Evolutionary conservation across 768 basidiomycete species (phyloP), one percentile per base, ranked within the genome.

Genomic region (Kwoniella sp.): DNA sequence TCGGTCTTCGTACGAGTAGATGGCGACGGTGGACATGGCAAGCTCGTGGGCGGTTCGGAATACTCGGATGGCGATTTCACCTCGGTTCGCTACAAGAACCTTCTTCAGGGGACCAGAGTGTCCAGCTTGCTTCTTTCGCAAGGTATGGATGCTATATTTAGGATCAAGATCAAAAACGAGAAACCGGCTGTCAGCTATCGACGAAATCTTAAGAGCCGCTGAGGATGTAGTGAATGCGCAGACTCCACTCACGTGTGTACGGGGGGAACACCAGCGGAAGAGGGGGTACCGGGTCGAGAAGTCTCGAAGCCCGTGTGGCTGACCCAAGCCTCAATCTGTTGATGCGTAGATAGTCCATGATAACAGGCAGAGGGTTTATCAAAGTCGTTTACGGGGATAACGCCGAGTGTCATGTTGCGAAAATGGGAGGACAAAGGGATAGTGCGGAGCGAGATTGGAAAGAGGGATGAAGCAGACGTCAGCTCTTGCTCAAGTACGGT

Each of bases 11-110:
- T 84, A 90, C 10, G 95, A 98, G 83, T 91, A 98, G 83, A 99
- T 97, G 37, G 96, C 96, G 60, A 98, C 96, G 52, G 94, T 96
- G 80, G 94, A 92, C 94, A 98, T 96, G 10, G 94, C 96, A 64
- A 99, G 85, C 78, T 99, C 96, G 83, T 99, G 96, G 54, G 96
- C 91, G 0, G 94, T 97, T 75, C 94, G 85, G 85, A 99, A 98
- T 46, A 99, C 93, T 77, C 96, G 90, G 73, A 99, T 92, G 27
- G 96, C 96, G 80, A 99, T 99, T 89, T 99, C 93, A 58, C 81
- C 81, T 51, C 81, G 77, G 72, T 82, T 82, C 64, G 81, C 81
- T 49, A 82, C 79, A 56, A 82, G 74, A 63, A 82, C 74, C 68
- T 82, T 82, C 65, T 77, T 79, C 51, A 80, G 71, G 2, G 78